Evolutionary conservation across 371 early-diverging fungal genomes (phyloP).

Genomic region (Phascolomyces articulosus): DNA sequence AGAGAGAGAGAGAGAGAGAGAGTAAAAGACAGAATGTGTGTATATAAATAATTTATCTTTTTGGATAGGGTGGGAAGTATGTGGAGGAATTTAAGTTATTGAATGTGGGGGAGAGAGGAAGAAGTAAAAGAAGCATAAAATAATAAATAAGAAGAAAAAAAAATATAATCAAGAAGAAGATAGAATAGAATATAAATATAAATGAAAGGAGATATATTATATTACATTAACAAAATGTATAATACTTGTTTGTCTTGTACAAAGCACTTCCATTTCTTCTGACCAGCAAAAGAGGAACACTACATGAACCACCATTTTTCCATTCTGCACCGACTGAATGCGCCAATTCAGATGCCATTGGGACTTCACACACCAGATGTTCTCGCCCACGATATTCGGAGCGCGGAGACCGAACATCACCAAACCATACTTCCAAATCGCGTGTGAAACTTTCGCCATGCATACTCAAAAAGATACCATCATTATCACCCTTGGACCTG

Average conservation of each 20-base stretch:
- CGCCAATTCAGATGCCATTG: conserved; percentile 8
- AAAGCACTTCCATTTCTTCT: conserved; percentile 39
- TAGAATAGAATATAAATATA: neutral
- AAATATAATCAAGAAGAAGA: neutral
- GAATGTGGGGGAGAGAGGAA: no score
- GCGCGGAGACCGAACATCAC: conserved; percentile 39
- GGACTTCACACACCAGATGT: conserved; percentile 20
- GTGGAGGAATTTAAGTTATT: no score
- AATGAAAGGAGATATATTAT: neutral
- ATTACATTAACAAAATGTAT: conserved; percentile 21
- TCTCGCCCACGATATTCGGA: conserved; percentile 25
- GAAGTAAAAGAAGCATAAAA: no score
- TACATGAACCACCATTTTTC: conserved; percentile 24
- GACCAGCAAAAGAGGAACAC: conserved; percentile 48
- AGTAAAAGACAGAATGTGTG: no score
- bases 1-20: no score
- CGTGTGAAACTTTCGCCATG: conserved; percentile 65
- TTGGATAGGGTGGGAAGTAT: no score
- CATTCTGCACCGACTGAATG: conserved; percentile 11
- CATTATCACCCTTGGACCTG: neutral
- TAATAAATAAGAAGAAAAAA: no score
- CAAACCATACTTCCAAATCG: conserved; percentile 74
- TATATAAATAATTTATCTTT: no score
- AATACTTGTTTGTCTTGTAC: conserved; percentile 45
- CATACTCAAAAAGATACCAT: conserved; percentile 8